Conservation (phyloP, 1,284 basidiomycete species). For the Gomphus bonarii region DNA sequence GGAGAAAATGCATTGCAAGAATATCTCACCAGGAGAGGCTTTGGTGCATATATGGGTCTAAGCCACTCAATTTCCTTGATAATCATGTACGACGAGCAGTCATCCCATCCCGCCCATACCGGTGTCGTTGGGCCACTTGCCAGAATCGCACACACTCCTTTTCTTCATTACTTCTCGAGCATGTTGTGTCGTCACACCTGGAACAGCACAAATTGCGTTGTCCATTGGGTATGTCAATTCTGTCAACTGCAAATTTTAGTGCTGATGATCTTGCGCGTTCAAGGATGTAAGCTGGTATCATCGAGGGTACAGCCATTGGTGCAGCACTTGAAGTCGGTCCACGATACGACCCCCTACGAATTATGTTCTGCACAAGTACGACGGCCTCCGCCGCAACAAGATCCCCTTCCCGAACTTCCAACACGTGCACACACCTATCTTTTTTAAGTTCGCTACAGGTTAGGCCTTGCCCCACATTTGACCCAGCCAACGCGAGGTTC, state of each 20-base stretch:
- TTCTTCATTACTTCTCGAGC: background rate
- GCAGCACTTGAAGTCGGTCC: background rate
- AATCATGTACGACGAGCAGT: background rate
- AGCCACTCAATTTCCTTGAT: background rate
- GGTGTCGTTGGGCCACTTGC: background rate
- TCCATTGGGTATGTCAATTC: background rate
- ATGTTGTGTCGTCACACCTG: background rate
- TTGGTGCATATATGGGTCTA: background rate
- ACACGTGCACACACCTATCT: background rate
- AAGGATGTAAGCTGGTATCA: background rate
- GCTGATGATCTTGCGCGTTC: background rate
- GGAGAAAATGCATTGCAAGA: background rate
- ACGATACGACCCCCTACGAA: background rate
- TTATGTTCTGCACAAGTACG: background rate
- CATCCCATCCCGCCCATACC: slow-evolving; percentile 3
- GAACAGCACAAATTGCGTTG: background rate
- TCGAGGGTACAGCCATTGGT: background rate
- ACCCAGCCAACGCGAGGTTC: background rate
- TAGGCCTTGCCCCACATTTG: background rate
- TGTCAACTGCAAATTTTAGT: background rate
- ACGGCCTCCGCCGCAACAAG: background rate
- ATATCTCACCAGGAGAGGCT: background rate
- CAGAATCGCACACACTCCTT: background rate
- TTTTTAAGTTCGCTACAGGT: background rate
- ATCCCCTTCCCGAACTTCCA: background rate